Base-by-base conservation (phyloP, 805 yeast genomes). In the Huiozyma sinensis region DNA sequence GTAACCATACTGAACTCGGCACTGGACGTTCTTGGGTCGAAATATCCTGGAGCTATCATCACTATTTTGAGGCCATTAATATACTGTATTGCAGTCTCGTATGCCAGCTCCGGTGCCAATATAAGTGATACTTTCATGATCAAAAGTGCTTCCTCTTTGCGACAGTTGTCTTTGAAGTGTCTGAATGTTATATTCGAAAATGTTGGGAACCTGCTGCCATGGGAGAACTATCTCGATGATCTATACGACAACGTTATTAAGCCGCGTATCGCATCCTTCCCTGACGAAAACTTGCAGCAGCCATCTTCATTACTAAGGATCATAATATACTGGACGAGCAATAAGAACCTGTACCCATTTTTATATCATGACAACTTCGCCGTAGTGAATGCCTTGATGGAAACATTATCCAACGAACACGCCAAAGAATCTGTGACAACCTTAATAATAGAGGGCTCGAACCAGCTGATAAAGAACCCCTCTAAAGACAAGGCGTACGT, bases 221-320 rank as follows among this genome's bases (percentile, higher is more conserved):
- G 96, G 95, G 47, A 55, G 6, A 64, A 66, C 7, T 71, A 71
- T 49, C 69, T 75, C 13, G 65, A 66, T 10, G 52, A 62, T 1
- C 73, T 92, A 9, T 82, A 75, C 54, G 57, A 62, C 3, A 57
- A 66, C 27, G 67, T 87, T 24, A 66, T 90, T 10, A 53, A 60
- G 17, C 88, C 95, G 6, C 75, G 94, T 55, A 67, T 92, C 52
- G 67, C 48, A 1, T 67, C 71, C 9, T 90, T 90, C 61, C 81
- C 81, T 3, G 72, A 66, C 36, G 95, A 83, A 54, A 92, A 90
- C 58, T 67, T 82, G 31, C 94, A 87, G 56, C 87, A 83, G 54
- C 81, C 90, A 0, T 87, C 97, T 0, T 73, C 95, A 0, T 58
- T 90, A 38, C 65, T 89, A 75, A 75, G 70, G 44, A 57, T 87